These are phyloP conservation scores for Salix koriyanagi DNA, from an alignment of 345 rosid species.

Conservation along the genomic window DNA sequence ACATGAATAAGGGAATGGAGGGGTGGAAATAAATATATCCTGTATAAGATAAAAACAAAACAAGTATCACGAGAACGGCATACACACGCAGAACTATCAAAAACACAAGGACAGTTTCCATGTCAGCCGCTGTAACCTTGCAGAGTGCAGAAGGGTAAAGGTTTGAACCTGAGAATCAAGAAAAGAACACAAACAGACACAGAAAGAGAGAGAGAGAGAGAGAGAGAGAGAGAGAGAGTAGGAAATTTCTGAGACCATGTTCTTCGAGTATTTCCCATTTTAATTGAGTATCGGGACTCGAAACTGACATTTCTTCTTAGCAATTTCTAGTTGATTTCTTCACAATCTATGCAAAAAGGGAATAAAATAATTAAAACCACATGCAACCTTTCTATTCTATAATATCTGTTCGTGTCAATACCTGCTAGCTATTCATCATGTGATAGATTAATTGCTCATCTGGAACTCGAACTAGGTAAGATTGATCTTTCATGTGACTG, in stretches of 20 bases:
- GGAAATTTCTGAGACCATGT: slow-evolving; percentile 24
- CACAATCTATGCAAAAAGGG: neutral
- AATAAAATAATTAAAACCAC: slow-evolving; percentile 8
- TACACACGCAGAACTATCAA: slow-evolving; percentile 17
- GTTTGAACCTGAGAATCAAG: slow-evolving; percentile 14
- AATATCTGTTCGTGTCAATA: neutral
- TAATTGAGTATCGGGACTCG: slow-evolving; percentile 35
- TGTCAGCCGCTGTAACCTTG: slow-evolving; percentile 52
- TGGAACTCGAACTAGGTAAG: neutral
- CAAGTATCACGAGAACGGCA: slow-evolving; percentile 52
- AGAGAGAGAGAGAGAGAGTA: neutral
- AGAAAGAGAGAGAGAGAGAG: neutral
- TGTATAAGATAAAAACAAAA: slow-evolving; percentile 24
- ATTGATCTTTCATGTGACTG: neutral
- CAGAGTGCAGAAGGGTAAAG: slow-evolving; percentile 20
- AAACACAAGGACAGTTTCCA: slow-evolving; percentile 32
- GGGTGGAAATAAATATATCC: slow-evolving; percentile 15
- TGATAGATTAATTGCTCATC: neutral
- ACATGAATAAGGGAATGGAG: slow-evolving; percentile 12
- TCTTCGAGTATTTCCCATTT: slow-evolving; percentile 24
- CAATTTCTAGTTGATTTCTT: slow-evolving; percentile 10
- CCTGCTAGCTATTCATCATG: neutral
- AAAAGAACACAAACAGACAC: neutral
- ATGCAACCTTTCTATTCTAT: slow-evolving; percentile 13
- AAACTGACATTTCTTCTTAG: slow-evolving; percentile 27